These are phyloP conservation scores for Lithocarpus polystachyus DNA, from an alignment of 306 rosid genomes.

Conservation along the genomic window DNA sequence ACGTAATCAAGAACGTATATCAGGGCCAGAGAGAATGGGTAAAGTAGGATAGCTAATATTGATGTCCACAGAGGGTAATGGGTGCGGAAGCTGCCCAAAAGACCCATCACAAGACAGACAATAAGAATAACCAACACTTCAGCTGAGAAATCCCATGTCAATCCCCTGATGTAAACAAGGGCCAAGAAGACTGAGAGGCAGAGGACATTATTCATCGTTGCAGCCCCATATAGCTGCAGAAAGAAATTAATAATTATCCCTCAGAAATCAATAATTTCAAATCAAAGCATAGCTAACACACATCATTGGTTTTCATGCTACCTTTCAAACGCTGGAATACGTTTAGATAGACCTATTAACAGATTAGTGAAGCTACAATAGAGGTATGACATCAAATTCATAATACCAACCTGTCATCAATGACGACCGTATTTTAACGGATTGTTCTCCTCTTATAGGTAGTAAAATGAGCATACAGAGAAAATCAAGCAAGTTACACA, in stretches of 20 bases:
- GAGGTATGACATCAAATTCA: background rate
- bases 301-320: background rate
- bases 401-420: background rate
- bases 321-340: background rate
- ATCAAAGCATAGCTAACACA: background rate
- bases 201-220: conserved; percentile 87
- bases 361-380: background rate
- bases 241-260: background rate
- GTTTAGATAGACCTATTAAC: background rate
- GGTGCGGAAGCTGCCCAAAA: conserved; percentile 76
- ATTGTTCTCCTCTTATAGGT: background rate
- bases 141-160: conserved; percentile 89
- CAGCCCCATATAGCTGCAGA: conserved; percentile 88
- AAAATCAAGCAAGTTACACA: too few relatives aligned
- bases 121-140: conserved; percentile 82
- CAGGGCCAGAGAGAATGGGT: conserved; percentile 78
- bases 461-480: background rate
- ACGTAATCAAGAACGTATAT: conserved; percentile 86
- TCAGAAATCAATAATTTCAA: background rate
- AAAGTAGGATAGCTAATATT: conserved; percentile 70
- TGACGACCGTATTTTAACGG: background rate
- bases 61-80: conserved; percentile 89
- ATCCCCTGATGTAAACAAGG: conserved; percentile 67
- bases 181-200: conserved; percentile 91
- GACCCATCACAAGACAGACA: conserved; percentile 73